These are phyloP conservation scores for Hemisphaericaspora subhashii DNA, from an alignment of 1,139 yeast species.

Conservation along the genomic window DNA sequence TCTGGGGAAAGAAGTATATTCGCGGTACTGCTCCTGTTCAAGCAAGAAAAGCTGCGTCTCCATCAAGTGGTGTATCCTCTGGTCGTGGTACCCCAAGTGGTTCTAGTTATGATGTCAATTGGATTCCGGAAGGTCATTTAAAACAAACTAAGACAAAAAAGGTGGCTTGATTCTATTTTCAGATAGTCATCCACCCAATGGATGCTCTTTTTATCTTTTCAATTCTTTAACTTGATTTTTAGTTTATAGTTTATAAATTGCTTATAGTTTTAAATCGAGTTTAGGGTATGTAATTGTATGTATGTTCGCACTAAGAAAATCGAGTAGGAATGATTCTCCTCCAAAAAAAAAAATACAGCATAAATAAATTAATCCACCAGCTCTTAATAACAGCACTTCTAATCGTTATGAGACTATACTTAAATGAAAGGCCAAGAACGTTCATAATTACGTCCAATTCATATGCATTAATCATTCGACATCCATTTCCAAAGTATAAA, in stretches of 20 bases:
- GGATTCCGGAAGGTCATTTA: constrained; percentile 40
- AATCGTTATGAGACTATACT: constrained; percentile 45
- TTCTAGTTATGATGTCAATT: constrained; percentile 29
- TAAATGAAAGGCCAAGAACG: constrained; percentile 55
- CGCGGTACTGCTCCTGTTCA: constrained; percentile 38
- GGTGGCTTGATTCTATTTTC: no score
- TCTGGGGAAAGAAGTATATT: constrained; percentile 46
- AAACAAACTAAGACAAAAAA: constrained; percentile 33
- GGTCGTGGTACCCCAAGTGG: constrained; percentile 31
- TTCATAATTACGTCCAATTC: constrained; percentile 50
- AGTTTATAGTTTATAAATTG: background rate
- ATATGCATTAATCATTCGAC: constrained; percentile 51
- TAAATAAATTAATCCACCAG: background rate
- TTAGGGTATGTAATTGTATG: no score
- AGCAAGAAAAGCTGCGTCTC: constrained; percentile 22
- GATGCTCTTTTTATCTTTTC: background rate
- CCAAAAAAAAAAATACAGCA: background rate
- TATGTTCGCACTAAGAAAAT: background rate
- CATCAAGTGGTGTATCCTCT: constrained; percentile 26
- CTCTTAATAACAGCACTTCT: background rate
- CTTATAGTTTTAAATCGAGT: no score
- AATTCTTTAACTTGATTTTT: background rate
- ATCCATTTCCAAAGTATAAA: constrained; percentile 36
- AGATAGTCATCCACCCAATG: background rate
- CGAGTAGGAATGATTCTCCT: no score